Conservation (phyloP, 1,284 basidiomycete species). For the Tylopilus sp. region DNA sequence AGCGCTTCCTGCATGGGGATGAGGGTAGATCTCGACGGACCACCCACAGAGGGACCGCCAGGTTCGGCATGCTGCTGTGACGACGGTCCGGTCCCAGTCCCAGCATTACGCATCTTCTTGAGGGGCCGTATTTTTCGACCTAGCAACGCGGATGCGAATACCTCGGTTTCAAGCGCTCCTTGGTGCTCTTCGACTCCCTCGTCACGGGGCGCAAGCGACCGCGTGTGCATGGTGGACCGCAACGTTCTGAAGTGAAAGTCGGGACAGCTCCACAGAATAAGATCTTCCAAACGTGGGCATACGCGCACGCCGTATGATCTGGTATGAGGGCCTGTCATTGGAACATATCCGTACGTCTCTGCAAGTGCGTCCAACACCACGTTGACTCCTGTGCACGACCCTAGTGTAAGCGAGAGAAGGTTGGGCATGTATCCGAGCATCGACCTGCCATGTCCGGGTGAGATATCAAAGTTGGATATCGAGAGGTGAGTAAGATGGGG, state of each 20-base stretch:
- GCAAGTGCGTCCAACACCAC: constrained; percentile 28
- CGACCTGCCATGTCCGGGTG: constrained; percentile 24
- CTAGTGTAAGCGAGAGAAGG: constrained; percentile 36
- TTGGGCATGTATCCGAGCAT: constrained; percentile 41
- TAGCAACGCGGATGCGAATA: constrained; percentile 31
- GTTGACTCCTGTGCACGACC: constrained; percentile 31
- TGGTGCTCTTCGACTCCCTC: constrained; percentile 14
- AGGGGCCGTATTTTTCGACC: constrained; percentile 33
- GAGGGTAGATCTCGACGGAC: constrained; percentile 33
- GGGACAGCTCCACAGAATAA: constrained; percentile 48
- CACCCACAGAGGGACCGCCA: constrained; percentile 8
- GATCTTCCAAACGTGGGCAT: constrained; percentile 47
- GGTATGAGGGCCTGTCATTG: constrained; percentile 5
- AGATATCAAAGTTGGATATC: constrained; percentile 35
- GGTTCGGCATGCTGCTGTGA: constrained; percentile 12
- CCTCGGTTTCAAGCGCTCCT: constrained; percentile 19
- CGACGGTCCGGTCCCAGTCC: constrained; percentile 2
- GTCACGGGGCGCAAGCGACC: constrained; percentile 32
- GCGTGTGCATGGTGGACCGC: constrained; percentile 35
- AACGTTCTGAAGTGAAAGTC: constrained; percentile 40
- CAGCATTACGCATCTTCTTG: constrained; percentile 26
- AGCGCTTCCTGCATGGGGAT: constrained; percentile 35
- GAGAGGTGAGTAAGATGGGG: constrained; percentile 35
- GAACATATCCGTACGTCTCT: constrained; percentile 28
- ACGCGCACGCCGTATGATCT: constrained; percentile 34